Percentiles rank a stretch among this genome's conserved stretches.
These are phyloP conservation scores for Annulohypoxylon stygium DNA, from an alignment of 495 filamentous ascomycete genomes.

Conservation along the genomic window DNA sequence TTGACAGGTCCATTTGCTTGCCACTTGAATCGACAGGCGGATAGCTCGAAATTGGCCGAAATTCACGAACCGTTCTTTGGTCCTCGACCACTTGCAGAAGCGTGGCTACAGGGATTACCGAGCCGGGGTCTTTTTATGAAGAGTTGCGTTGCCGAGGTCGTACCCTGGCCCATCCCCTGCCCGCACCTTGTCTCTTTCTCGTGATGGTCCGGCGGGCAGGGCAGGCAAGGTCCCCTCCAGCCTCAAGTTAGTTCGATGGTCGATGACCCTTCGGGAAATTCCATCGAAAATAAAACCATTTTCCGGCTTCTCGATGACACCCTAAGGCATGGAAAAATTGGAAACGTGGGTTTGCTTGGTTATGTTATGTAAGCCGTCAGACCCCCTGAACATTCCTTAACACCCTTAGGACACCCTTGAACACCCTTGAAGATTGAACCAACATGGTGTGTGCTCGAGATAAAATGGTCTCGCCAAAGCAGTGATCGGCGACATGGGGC, in stretches of 20 bases:
- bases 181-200: neutral
- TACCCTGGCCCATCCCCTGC: slow-evolving; percentile 8
- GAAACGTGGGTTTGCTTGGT: neutral
- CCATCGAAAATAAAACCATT: slow-evolving; percentile 21
- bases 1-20: neutral
- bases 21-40: slow-evolving; percentile 4
- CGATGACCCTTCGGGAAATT: slow-evolving; percentile 31
- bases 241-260: slow-evolving; percentile 1
- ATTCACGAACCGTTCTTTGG: slow-evolving; percentile 11
- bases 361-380: slow-evolving; percentile 2
- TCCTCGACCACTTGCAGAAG: slow-evolving; percentile 7
- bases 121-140: slow-evolving; percentile 13
- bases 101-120: slow-evolving; percentile 18
- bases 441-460: slow-evolving; percentile 19
- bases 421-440: neutral
- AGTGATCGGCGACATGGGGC: slow-evolving; percentile 37
- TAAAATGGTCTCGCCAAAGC: slow-evolving; percentile 19
- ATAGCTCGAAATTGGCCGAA: slow-evolving; percentile 15
- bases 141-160: slow-evolving; percentile 22
- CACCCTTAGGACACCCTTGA: too few relatives aligned
- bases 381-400: neutral
- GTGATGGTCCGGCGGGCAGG: slow-evolving; percentile 24
- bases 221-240: neutral
- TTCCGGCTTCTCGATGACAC: slow-evolving; percentile 26
- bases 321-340: slow-evolving; percentile 17